phyloP scores from a whole-genome alignment of 176 grass and related monocot species.

The Oropetium thomaeum region DNA sequence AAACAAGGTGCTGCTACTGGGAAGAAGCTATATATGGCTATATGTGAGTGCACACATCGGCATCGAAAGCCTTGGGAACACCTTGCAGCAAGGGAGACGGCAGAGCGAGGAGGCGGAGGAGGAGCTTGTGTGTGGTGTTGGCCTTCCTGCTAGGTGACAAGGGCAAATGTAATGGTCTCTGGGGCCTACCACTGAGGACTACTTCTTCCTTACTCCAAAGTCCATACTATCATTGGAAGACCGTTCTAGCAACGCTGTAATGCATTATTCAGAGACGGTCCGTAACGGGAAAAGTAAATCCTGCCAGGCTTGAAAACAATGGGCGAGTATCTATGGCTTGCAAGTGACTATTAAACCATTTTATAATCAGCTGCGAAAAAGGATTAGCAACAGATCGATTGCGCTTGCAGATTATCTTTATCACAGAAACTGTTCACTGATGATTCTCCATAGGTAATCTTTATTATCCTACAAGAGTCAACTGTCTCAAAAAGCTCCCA shows the following conservation, averaged over 20 bases:
- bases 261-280: constrained; percentile 14
- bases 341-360: too few relatives aligned
- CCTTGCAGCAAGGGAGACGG: constrained; percentile 26
- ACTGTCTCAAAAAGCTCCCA: background rate
- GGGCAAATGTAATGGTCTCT: constrained; percentile 15
- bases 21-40: constrained; percentile 9
- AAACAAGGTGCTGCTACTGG: constrained; percentile 2
- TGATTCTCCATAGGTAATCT: too few relatives aligned
- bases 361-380: too few relatives aligned
- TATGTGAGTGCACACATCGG: constrained; percentile 15
- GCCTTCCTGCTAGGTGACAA: constrained; percentile 45
- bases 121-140: constrained; percentile 45
- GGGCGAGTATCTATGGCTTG: constrained; percentile 12
- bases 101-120: too few relatives aligned
- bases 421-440: too few relatives aligned
- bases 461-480: too few relatives aligned
- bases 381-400: too few relatives aligned
- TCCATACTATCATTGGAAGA: constrained; percentile 1
- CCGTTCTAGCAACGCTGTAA: constrained; percentile 1
- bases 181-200: constrained; percentile 34
- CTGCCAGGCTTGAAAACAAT: background rate
- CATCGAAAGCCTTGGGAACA: constrained; percentile 12
- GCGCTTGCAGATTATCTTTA: too few relatives aligned
- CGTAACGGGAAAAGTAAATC: constrained; percentile 17
- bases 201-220: background rate